These are phyloP conservation scores for Lophiostoma macrostomum DNA, from an alignment of 495 filamentous ascomycete genomes.

Conservation along the genomic window DNA sequence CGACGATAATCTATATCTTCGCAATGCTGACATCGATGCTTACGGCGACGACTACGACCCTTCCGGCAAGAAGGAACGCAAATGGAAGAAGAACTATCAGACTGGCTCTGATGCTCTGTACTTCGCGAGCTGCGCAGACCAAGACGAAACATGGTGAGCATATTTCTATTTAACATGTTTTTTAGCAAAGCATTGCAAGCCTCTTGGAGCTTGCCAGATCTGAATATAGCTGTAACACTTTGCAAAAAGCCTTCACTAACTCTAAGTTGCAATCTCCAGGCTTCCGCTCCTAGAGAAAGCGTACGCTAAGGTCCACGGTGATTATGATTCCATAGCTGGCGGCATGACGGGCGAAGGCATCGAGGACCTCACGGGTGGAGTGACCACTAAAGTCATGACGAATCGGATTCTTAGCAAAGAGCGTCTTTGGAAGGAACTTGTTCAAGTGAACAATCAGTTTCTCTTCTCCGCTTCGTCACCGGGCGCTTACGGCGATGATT, in stretches of 20 bases:
- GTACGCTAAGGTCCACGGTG: constrained; percentile 91
- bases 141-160: constrained; percentile 93
- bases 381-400: constrained; percentile 75
- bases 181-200: no score
- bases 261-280: no score
- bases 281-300: constrained; percentile 93
- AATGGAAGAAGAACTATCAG: constrained; percentile 40
- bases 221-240: no score
- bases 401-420: constrained; percentile 83
- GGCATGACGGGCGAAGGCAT: constrained; percentile 82
- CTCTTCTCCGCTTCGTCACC: constrained; percentile 59
- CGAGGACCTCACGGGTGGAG: constrained; percentile 89
- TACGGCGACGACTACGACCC: constrained; percentile 30
- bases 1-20: constrained; percentile 79
- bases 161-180: no score
- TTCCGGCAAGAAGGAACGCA: constrained; percentile 18
- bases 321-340: constrained; percentile 76
- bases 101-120: constrained; percentile 74
- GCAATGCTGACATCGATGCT: constrained; percentile 72
- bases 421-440: constrained; percentile 84
- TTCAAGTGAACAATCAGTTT: constrained; percentile 78
- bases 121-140: constrained; percentile 79
- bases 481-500: constrained; percentile 48
- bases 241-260: no score
- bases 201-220: no score